Conservation (phyloP, 768 basidiomycete genomes). For the Fomitopsis pulvina region DNA sequence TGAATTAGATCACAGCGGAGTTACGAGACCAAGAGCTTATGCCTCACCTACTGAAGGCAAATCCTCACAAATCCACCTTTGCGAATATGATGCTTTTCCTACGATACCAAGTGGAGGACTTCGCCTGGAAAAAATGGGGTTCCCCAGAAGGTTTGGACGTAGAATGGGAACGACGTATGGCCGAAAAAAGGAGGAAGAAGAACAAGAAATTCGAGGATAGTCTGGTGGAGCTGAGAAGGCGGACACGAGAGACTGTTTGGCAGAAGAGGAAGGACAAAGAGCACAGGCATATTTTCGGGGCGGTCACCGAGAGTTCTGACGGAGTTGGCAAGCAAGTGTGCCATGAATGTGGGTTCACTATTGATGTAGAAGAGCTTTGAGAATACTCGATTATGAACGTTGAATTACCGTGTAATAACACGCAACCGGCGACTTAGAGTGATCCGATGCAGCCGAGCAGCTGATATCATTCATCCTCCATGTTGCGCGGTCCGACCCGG, state of each 20-base stretch:
- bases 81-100: slow-evolving; percentile 99
- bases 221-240: slow-evolving; percentile 72
- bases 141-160: slow-evolving; percentile 84
- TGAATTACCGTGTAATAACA: too few species aligned
- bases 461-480: neutral
- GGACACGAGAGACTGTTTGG: slow-evolving; percentile 87
- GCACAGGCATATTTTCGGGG: slow-evolving; percentile 81
- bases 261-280: slow-evolving; percentile 81
- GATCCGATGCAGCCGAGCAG: neutral
- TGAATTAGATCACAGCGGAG: slow-evolving; percentile 53
- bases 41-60: slow-evolving; percentile 90
- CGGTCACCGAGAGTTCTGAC: slow-evolving; percentile 43
- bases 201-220: slow-evolving; percentile 94
- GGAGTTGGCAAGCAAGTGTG: slow-evolving; percentile 70
- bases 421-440: neutral
- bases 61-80: slow-evolving; percentile 92
- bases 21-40: slow-evolving; percentile 86
- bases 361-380: slow-evolving; percentile 81
- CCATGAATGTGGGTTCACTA: slow-evolving; percentile 83
- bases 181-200: slow-evolving; percentile 84
- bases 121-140: slow-evolving; percentile 98
- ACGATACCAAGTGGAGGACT: slow-evolving; percentile 89
- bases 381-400: neutral
- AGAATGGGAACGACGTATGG: slow-evolving; percentile 74
- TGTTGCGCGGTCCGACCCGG: neutral